phyloP scores from a whole-genome alignment of 352 stramenopile species.

The Pythium periplocum region DNA sequence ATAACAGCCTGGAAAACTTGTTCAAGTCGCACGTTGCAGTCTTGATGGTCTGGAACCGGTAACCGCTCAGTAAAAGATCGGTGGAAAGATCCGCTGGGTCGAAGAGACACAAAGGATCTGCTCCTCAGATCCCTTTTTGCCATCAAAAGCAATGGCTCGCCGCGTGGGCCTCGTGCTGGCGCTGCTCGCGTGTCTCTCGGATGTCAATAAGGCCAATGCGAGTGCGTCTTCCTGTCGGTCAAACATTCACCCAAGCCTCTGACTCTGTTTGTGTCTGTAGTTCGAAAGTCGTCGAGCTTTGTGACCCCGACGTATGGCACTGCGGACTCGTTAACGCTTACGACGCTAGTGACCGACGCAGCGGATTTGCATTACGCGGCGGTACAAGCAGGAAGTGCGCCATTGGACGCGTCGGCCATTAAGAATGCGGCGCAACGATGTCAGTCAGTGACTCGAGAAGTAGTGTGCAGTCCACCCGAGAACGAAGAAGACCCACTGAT shows the following conservation, averaged over 20 bases:
- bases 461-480: conserved; percentile 4
- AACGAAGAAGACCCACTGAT: background rate
- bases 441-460: conserved; percentile 7
- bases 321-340: conserved; percentile 47
- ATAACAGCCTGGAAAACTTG: too few relatives aligned
- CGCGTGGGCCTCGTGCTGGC: conserved; percentile 1
- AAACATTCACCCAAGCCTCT: background rate
- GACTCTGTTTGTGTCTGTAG: conserved; percentile 7
- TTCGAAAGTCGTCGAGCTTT: conserved; percentile 33
- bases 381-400: conserved; percentile 27
- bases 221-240: conserved; percentile 11
- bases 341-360: conserved; percentile 66
- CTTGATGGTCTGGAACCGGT: too few relatives aligned
- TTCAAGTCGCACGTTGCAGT: too few relatives aligned
- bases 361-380: conserved; percentile 71
- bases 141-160: too few relatives aligned
- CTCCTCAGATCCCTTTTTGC: too few relatives aligned
- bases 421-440: conserved; percentile 28
- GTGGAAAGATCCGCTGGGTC: too few relatives aligned
- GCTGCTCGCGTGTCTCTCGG: conserved; percentile 4
- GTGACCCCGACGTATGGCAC: conserved; percentile 40
- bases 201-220: conserved; percentile 3
- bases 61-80: too few relatives aligned
- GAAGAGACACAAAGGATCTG: too few relatives aligned
- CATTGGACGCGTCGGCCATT: conserved; percentile 39